Conservation (phyloP, 345 rosid species). For the Brassica incana region DNA sequence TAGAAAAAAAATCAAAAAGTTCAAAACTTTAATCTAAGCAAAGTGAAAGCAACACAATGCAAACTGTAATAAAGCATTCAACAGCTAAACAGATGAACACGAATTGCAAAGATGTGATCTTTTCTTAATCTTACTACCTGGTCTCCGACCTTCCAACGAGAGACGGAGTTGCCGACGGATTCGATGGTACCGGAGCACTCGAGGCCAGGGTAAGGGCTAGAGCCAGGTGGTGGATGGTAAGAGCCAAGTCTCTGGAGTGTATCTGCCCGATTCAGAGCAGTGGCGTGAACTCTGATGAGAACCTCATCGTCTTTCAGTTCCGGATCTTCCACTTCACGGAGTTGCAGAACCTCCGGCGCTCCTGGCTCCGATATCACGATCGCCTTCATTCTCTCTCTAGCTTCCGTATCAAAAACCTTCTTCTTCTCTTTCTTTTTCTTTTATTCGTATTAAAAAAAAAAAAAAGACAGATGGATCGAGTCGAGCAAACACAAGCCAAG, state of each 20-base stretch:
- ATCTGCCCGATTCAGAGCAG: constrained; percentile 83
- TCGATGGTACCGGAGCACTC: constrained; percentile 86
- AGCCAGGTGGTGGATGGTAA: constrained; percentile 75
- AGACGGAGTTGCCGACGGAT: constrained; percentile 58
- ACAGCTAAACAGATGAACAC: neutral
- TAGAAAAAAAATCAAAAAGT: neutral
- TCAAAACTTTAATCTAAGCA: neutral
- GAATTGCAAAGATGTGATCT: neutral
- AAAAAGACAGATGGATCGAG: neutral
- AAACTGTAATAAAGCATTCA: neutral
- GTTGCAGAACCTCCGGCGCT: constrained; percentile 73
- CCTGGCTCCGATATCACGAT: constrained; percentile 71
- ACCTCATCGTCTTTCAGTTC: constrained; percentile 66
- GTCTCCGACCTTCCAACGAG: constrained; percentile 81
- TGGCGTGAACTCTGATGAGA: constrained; percentile 65
- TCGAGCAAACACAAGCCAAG: neutral
- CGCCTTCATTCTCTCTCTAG: constrained; percentile 60
- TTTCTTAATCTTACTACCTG: constrained; percentile 43
- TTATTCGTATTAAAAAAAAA: neutral
- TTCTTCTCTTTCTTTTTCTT: neutral
- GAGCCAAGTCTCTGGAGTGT: constrained; percentile 68
- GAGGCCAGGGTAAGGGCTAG: constrained; percentile 71
- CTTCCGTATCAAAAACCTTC: constrained; percentile 15
- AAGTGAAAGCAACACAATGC: neutral
- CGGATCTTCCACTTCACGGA: constrained; percentile 75